These are phyloP conservation scores for Cerrena zonata DNA, from an alignment of 1,284 basidiomycete genomes.

Conservation along the genomic window DNA sequence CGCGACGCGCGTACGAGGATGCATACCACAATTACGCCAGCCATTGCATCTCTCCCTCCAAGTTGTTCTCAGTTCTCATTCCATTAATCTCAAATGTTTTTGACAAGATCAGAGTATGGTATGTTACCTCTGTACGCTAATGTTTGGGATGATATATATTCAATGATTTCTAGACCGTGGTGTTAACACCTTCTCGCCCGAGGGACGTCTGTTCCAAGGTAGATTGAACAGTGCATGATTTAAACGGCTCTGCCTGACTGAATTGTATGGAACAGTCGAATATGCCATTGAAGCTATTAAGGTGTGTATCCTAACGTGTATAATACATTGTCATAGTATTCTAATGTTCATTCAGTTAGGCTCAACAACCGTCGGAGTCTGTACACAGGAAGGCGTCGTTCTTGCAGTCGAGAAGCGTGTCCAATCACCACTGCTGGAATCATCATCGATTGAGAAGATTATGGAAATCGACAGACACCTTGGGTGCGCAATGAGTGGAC, in stretches of 20 bases:
- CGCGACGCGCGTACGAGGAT: constrained; percentile 10
- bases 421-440: constrained; percentile 92
- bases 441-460: constrained; percentile 97
- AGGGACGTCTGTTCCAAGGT: constrained; percentile 92
- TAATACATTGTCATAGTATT: not conserved
- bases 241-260: not conserved
- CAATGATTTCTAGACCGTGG: constrained; percentile 67
- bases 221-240: not conserved
- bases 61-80: not conserved
- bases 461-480: constrained; percentile 98
- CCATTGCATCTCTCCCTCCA: constrained; percentile 1
- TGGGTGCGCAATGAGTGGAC: constrained; percentile 96
- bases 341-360: constrained; percentile 63
- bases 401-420: constrained; percentile 98
- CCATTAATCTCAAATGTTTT: constrained; percentile 55
- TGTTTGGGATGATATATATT: not conserved
- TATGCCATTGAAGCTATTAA: constrained; percentile 99
- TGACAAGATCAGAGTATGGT: constrained; percentile 93
- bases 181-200: constrained; percentile 98
- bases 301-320: constrained; percentile 54
- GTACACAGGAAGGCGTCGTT: constrained; percentile 82
- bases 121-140: constrained; percentile 3
- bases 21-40: constrained; percentile 1
- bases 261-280: constrained; percentile 61
- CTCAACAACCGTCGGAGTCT: constrained; percentile 93